Evolutionary conservation across 257 asterid genomes (phyloP), one percentile per base, ranked within the genome.

Genomic region (Verbena officinalis): DNA sequence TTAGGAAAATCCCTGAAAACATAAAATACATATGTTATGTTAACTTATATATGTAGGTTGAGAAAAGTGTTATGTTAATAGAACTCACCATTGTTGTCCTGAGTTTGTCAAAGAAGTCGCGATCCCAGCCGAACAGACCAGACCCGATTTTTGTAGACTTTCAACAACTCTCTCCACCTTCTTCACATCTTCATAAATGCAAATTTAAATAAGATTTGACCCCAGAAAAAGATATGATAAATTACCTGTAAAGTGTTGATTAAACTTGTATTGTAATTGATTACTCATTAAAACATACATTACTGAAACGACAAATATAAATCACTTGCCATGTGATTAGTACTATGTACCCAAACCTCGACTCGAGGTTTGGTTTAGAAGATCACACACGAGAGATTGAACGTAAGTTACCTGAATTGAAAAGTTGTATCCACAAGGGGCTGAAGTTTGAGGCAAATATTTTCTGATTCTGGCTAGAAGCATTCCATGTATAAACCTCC

Each of bases 1-100:
- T 94, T 94, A 1, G 99, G 99, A 70, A 74, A 88, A 61, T 94
- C 99, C 99, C 95, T 94, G 75, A 62, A 38, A 24, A 21, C 45
- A 40, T 20, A 31, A 22, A 59, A 51, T 48, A 8, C 7, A 36
- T 38, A 12, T 42, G 3, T 30, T n/a, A n/a, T n/a, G n/a, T n/a
- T n/a, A n/a, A n/a, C n/a, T n/a, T n/a, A n/a, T n/a, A n/a, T 30
- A 30, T 30, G 36, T 30, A 30, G 36, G 10, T 36, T 9, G 11
- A 36, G 40, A 36, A 36, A 36, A n/a, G n/a, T n/a, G n/a, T n/a
- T n/a, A 9, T 36, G 40, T 2, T 36, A 36, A 5, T 4, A 3
- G 40, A 4, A 16, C 12, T 44, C 67, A 87, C 99, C 99, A 94
- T 79, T 94, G 99, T 54, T 94, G 93, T 44, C 99, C 97, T 9